Evolutionary conservation across 2,329 filamentous ascomycete genomes (phyloP), one percentile per base, ranked within the genome.

Genomic region (Hyphodiscus sp.): DNA sequence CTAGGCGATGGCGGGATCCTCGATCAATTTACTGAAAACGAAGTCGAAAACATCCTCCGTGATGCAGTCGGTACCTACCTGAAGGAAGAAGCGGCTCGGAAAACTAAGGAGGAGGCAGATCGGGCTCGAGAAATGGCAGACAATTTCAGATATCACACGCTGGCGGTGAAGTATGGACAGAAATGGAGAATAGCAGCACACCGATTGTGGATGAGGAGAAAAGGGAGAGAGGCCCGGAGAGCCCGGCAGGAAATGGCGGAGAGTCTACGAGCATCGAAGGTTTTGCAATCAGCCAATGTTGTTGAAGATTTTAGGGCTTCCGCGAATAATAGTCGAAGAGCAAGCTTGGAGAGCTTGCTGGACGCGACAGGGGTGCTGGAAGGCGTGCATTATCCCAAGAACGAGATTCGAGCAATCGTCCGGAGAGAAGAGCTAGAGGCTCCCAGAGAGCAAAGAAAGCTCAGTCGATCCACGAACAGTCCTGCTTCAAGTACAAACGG

Each of bases 291-390:
- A 20, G 56, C 58, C 8, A 58, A 55, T 45, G 45, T 69, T n/a
- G 60, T 68, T 7, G 57, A 66, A n/a, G 65, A 68, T 46, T 67
- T 69, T 42, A 62, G 53, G 45, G 56, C 63, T 45, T 65, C 65
- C 9, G 54, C 56, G 33, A 52, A 20, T 18, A 50, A 18, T n/a
- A 58, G 47, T 20, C 54, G 58, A 38, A 58, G 61, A 33, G 52
- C 50, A 20, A 66, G 61, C 41, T 33, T 66, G 16, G 63, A 64
- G 44, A 66, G 64, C 45, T 54, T 66, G 19, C 44, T 68, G 11
- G 56, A 56, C 33, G 58, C 54, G 7, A 61, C 57, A 2, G 63
- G 63, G 15, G 52, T 64, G 15, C 43, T 67, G 23, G 52, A 61
- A 49, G 66, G 62, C 16, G 61, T 63, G 26, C 62, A 62, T 49